Evolutionary conservation across 805 yeast genomes (phyloP).

Genomic region (Tetrapisispora taiwanensis): DNA sequence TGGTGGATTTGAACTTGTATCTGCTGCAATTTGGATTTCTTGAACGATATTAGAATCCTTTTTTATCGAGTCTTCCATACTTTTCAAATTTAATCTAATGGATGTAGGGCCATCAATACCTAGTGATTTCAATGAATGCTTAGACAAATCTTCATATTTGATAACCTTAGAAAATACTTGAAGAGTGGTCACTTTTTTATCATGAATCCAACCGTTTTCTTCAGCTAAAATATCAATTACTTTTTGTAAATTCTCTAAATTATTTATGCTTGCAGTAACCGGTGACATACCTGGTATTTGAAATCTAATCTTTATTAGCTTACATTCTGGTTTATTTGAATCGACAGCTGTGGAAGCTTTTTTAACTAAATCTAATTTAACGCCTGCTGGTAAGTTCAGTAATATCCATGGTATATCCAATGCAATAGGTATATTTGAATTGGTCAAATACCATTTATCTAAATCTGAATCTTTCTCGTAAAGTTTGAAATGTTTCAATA

Average conservation of each 20-base stretch:
- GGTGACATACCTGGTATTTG: constrained; percentile 19
- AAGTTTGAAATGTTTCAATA: constrained; percentile 32
- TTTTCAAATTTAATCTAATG: constrained; percentile 1
- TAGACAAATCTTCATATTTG: constrained; percentile 7
- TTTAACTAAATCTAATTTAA: constrained; percentile 28
- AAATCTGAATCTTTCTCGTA: constrained; percentile 3
- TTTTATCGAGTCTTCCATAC: neutral
- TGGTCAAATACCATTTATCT: constrained; percentile 19
- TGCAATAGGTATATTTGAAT: constrained; percentile 29
- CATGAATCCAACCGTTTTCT: constrained; percentile 9
- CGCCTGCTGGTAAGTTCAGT: constrained; percentile 36
- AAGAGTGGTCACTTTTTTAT: constrained; percentile 7
- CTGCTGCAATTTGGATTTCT: too few species aligned
- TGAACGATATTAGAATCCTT: too few species aligned
- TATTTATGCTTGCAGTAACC: constrained; percentile 19
- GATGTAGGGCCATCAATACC: constrained; percentile 15
- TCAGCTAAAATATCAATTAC: constrained; percentile 10
- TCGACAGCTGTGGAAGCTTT: neutral
- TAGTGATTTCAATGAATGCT: constrained; percentile 9
- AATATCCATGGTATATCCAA: constrained; percentile 36
- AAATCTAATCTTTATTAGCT: constrained; percentile 25
- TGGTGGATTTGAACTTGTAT: too few species aligned
- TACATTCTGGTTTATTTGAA: neutral
- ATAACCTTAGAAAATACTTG: constrained; percentile 19
- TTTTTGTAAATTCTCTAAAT: constrained; percentile 10